Conservation (phyloP, 106 monocot species). For the Dendrobium chrysotoxum region DNA sequence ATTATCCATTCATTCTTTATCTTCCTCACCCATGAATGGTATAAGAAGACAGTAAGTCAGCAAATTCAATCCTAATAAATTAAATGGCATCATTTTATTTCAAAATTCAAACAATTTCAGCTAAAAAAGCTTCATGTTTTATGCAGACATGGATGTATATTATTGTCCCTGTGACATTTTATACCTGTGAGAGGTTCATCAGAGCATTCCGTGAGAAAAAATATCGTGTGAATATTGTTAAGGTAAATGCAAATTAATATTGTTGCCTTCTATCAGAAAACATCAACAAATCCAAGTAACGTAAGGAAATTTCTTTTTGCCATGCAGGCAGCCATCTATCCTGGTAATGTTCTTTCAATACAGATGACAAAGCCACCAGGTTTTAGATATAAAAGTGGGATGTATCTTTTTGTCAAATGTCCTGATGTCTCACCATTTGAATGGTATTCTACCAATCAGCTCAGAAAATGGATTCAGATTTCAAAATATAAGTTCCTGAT, state of each 20-base stretch:
- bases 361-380: slow-evolving; percentile 84
- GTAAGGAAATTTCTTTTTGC: not conserved
- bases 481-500: not conserved
- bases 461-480: not conserved
- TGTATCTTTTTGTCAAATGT: slow-evolving; percentile 94
- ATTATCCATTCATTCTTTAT: slow-evolving; percentile 72
- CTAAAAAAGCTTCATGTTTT: slow-evolving; percentile 7
- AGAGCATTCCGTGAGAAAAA: slow-evolving; percentile 68
- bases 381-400: slow-evolving; percentile 94
- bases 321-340: slow-evolving; percentile 86
- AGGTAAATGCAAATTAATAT: slow-evolving; percentile 33
- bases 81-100: not conserved
- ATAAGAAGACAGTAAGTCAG: slow-evolving; percentile 74
- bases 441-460: slow-evolving; percentile 42
- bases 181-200: slow-evolving; percentile 66
- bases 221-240: slow-evolving; percentile 61
- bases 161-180: slow-evolving; percentile 55
- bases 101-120: not conserved
- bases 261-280: not conserved
- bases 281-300: not conserved
- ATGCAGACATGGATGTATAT: slow-evolving; percentile 97
- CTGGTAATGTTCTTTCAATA: slow-evolving; percentile 87
- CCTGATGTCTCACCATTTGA: slow-evolving; percentile 88
- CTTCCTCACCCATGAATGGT: slow-evolving; percentile 79
- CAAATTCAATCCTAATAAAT: not conserved